Evolutionary conservation across 2,329 filamentous ascomycete species (phyloP).

Genomic region (Sphaerulina musiva): DNA sequence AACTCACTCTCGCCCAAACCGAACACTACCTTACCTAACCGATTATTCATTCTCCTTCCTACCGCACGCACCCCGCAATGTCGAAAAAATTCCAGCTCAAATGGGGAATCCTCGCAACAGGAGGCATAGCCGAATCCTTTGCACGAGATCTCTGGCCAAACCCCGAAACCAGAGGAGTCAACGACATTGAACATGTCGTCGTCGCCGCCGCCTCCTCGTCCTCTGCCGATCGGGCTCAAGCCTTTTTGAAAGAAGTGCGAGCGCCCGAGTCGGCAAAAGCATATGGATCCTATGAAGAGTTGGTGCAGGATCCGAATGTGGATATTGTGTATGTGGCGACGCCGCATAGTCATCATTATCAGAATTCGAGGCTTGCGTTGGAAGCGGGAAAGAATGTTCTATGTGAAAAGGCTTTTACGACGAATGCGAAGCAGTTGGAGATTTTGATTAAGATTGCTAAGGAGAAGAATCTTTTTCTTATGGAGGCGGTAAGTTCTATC

Average conservation of each 20-base stretch:
- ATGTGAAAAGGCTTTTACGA: slow-evolving; percentile 85
- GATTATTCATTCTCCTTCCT: no score
- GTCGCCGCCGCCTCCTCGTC: slow-evolving; percentile 74
- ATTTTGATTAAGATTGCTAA: slow-evolving; percentile 65
- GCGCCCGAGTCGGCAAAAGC: slow-evolving; percentile 62
- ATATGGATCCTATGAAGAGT: slow-evolving; percentile 75
- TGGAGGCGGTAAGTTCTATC: slow-evolving; percentile 50
- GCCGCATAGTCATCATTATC: slow-evolving; percentile 88
- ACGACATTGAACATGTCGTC: slow-evolving; percentile 69
- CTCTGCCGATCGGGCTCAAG: slow-evolving; percentile 60
- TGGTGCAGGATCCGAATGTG: slow-evolving; percentile 70
- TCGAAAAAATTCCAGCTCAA: slow-evolving; percentile 31
- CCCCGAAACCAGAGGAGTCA: slow-evolving; percentile 60
- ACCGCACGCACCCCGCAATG: slow-evolving; percentile 16
- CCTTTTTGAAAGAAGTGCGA: slow-evolving; percentile 65
- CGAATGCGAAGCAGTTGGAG: slow-evolving; percentile 69
- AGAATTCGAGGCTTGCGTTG: slow-evolving; percentile 79
- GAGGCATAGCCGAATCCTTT: slow-evolving; percentile 49
- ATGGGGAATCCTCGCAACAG: slow-evolving; percentile 45
- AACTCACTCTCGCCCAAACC: background rate
- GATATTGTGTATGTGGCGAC: slow-evolving; percentile 87
- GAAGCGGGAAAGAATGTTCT: slow-evolving; percentile 80
- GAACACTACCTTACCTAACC: no score
- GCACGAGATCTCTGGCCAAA: slow-evolving; percentile 72
- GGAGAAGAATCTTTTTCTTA: slow-evolving; percentile 64